Conservation (phyloP, 2,329 filamentous ascomycete genomes). For the Cadophora luteo-olivacea region DNA sequence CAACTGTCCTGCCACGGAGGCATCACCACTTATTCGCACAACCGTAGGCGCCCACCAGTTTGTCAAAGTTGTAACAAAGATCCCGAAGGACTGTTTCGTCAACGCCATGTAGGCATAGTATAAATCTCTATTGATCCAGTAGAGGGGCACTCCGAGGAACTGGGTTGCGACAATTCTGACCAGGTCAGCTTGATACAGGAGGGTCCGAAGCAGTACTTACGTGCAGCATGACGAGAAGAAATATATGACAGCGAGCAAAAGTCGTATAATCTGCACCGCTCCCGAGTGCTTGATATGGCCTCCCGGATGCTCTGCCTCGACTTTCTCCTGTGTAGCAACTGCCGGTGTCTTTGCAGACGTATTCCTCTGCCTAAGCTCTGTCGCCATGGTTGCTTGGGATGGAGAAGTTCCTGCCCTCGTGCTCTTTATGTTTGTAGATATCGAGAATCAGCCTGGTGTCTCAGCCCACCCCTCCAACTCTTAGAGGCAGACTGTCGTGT, state of each 20-base stretch:
- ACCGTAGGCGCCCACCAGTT: slow-evolving; percentile 87
- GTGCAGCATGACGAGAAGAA: slow-evolving; percentile 40
- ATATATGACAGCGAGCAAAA: slow-evolving; percentile 40
- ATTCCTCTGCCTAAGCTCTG: slow-evolving; percentile 39
- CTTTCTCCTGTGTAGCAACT: slow-evolving; percentile 18
- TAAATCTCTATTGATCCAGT: slow-evolving; percentile 75
- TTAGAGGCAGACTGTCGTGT: slow-evolving; percentile 32
- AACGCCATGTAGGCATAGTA: slow-evolving; percentile 89
- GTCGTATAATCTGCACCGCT: slow-evolving; percentile 39
- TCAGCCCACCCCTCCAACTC: slow-evolving; percentile 8
- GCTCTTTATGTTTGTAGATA: slow-evolving; percentile 6
- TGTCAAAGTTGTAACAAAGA: slow-evolving; percentile 80
- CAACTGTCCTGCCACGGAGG: slow-evolving; percentile 78
- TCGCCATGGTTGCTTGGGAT: slow-evolving; percentile 34
- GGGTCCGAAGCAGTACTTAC: slow-evolving; percentile 34
- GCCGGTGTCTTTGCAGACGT: slow-evolving; percentile 15
- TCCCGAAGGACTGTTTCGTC: slow-evolving; percentile 83
- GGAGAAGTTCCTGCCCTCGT: neutral
- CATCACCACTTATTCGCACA: slow-evolving; percentile 83
- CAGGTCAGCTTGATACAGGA: slow-evolving; percentile 31
- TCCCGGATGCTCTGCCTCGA: slow-evolving; percentile 41
- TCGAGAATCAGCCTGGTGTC: slow-evolving; percentile 11
- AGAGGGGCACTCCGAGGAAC: slow-evolving; percentile 76
- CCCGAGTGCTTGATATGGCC: slow-evolving; percentile 44
- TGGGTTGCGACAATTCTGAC: slow-evolving; percentile 72